Evolutionary conservation across 1,284 basidiomycete genomes (phyloP), one percentile per base, ranked within the genome.

Genomic region (Austroboletus niveus): DNA sequence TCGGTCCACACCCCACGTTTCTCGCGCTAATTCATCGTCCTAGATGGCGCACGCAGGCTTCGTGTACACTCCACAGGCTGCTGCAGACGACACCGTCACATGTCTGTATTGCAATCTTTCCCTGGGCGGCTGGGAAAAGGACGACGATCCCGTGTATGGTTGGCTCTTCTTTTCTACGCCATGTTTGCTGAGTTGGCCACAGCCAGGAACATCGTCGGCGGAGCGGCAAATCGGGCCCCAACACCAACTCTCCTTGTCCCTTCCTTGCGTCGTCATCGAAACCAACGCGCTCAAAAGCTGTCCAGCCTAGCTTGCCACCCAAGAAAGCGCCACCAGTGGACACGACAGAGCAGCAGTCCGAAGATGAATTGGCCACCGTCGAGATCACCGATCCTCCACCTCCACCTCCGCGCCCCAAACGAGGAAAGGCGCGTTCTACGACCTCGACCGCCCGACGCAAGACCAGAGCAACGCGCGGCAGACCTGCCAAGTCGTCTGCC

Each of bases 41-140:
- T 17, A 94, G 92, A 85, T 94, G 78, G 87, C 92, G 0, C 80
- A 81, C 57, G 90, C 90, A 2, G 92, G 92, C 5, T 94, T 94
- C 60, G 78, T 90, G 0, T 91, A 79, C 61, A 84, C 82, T 2
- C 87, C 90, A 1, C 76, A 80, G 53, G 66, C 73, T 11, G 60
- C 72, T 4, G 82, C 78, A 3, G 85, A 89, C 53, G 92, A 94
- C 64, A 81, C 82, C 1, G 89, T 82, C 0, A 81, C 81, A 0
- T 94, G 92, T 65, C 74, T 92, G 3, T 89, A 92, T 60, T 94
- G 92, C 65, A 74, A 81, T 42, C 75, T 86, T 36, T 77, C 82
- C 5, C 77, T 93, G 4, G 82, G 82, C 52, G 89, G 87, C 6
- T 94, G 92, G 92, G 89, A 92, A 52, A 72, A 75, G 34, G 80